These are phyloP conservation scores for Calonectria leucothoes DNA, from an alignment of 2,329 filamentous ascomycete species.

Conservation along the genomic window DNA sequence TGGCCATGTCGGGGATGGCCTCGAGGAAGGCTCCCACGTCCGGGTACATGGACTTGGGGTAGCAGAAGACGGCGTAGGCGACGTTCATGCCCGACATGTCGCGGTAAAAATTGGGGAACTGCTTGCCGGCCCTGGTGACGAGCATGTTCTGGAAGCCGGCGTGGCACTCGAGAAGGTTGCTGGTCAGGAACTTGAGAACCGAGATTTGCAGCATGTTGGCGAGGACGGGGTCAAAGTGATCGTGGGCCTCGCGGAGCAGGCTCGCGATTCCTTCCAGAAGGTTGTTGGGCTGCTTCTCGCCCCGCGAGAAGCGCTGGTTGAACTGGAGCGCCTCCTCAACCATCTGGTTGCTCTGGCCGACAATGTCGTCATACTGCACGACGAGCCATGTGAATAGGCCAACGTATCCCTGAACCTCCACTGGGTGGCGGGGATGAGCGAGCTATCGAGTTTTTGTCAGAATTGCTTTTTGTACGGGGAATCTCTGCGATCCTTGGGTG, in stretches of 20 bases:
- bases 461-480: background rate
- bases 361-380: constrained; percentile 19
- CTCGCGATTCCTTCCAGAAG: constrained; percentile 17
- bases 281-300: constrained; percentile 12
- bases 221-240: constrained; percentile 12
- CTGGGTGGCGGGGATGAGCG: constrained; percentile 12
- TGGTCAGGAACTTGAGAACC: constrained; percentile 18
- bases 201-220: constrained; percentile 18
- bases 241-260: constrained; percentile 5
- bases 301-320: constrained; percentile 11
- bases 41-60: constrained; percentile 9
- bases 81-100: constrained; percentile 17
- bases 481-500: background rate
- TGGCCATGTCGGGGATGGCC: constrained; percentile 6
- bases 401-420: constrained; percentile 14
- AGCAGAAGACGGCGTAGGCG: constrained; percentile 15
- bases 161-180: constrained; percentile 11
- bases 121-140: constrained; percentile 5
- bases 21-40: constrained; percentile 11
- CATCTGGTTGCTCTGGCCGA: constrained; percentile 16
- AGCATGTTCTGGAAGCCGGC: constrained; percentile 12
- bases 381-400: constrained; percentile 18
- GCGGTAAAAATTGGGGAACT: constrained; percentile 13
- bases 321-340: constrained; percentile 15
- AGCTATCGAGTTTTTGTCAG: constrained; percentile 1